Evolutionary conservation across 768 basidiomycete genomes (phyloP), one percentile per base, ranked within the genome.

Genomic region (Antrodiella citrinella): DNA sequence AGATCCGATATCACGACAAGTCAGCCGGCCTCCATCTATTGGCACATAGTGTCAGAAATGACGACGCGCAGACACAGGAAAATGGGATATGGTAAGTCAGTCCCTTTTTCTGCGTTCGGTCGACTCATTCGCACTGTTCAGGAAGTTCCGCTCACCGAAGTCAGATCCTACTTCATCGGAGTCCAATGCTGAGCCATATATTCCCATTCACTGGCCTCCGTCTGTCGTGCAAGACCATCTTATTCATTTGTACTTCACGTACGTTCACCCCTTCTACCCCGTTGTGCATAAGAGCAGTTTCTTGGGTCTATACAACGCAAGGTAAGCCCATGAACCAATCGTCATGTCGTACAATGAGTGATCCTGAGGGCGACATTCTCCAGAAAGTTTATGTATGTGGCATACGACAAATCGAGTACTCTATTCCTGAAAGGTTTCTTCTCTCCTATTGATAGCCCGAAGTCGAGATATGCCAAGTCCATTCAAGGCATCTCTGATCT

Each of bases 1-100:
- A 94, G 82, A 77, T 94, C 42, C 84, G 91, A 50, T 94, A 84
- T 61, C 92, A 93, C 51, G 87, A 90, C 12, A 75, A 81, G 65
- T 72, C 78, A 2, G 84, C 84, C 56, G 90, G 90, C 5, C 69
- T 92, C 22, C 82, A 88, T 54, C 69, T 91, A 25, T 72, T 91
- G n/a, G 78, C 77, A 15, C 72, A 76, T 48, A 82, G 74, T 49
- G 75, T 78, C 54, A 77, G 86, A 21, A 77, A 78, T 26, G 84
- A 88, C 55, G 75, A 78, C 51, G 78, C 84, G 48, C 78, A 78
- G 56, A 76, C 81, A 51, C 83, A 84, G 13, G 82, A 84, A 15
- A 52, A 62, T 30, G 55, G 60, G 9, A 57, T 64, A 18, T 64
- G 62, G 62, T 62, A 12, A 9, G 55, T 19, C 12, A 3, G 9